Base-by-base conservation (phyloP, 345 rosid genomes). In the Dipteronia dyeriana region DNA sequence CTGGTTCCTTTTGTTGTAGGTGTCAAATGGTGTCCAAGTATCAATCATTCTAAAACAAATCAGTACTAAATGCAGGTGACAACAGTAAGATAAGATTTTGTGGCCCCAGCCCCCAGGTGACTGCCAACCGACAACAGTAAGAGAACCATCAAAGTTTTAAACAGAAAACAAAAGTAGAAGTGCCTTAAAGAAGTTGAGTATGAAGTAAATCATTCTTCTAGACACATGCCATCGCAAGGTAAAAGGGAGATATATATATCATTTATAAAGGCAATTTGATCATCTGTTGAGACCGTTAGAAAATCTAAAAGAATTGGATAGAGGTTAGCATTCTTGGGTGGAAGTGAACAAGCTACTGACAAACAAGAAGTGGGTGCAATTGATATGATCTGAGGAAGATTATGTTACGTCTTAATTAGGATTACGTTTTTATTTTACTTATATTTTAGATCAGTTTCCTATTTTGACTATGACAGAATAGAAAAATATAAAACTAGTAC, bases 151-250 rank as follows among this genome's bases (percentile, higher is more conserved):
- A 43, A 61, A 7, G 29, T 61, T 61, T 23, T 16, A 16, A 61
- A 70, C 41, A 61, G 17, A 49, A 16, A 1, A 23, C 45, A 47
- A 16, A 73, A 60, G 66, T 62, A 51, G 4, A 20, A 66, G 63
- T 9, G 63, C 61, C 1, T 14, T 49, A 31, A 51, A 31, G 7
- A 17, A 75, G 77, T 49, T 16, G 7, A 20, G 19, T 14, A n/a
- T 51, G 23, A 75, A 75, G 62, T 34, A 53, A 31, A 56, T 5
- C 70, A 34, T 63, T 74, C 20, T 63, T 26, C 34, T 12, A 16
- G 14, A 66, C 26, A 11, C 54, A 4, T 34, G 17, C 61, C 9
- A 19, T 22, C 20, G 17, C 31, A 4, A n/a, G 39, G 63, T 12
- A 62, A 12, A n/a, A 26, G 20, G 64, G n/a, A 25, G 26, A 75